phyloP scores from a whole-genome alignment of 2,329 filamentous ascomycete genomes.

The Golovinomyces cichoracearum region DNA sequence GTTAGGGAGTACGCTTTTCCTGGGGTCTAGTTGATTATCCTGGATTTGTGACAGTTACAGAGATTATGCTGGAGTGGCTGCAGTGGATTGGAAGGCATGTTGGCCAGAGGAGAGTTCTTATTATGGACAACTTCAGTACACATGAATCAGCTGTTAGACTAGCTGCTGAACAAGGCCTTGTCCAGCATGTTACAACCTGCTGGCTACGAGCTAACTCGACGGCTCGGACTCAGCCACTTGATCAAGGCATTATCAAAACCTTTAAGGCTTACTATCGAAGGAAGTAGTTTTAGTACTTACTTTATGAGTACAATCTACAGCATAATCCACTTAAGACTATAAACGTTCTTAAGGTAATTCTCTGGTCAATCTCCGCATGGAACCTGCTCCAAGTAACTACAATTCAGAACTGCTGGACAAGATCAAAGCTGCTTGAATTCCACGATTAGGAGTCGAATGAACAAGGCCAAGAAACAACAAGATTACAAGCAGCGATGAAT shows the following conservation, averaged over 20 bases:
- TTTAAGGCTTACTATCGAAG: not conserved
- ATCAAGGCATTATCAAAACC: slow-evolving; percentile 2
- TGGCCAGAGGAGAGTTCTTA: not conserved
- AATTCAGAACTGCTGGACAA: not conserved
- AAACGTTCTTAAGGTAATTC: not conserved
- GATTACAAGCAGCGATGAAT: not conserved
- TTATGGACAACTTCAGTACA: slow-evolving; percentile 1
- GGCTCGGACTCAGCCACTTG: slow-evolving; percentile 1
- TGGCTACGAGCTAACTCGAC: slow-evolving; percentile 2
- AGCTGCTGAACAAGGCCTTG: not conserved
- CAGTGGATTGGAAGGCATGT: not conserved
- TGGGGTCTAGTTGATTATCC: no score
- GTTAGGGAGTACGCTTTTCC: no score
- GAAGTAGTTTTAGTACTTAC: not conserved
- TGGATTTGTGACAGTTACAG: not conserved
- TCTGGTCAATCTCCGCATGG: not conserved
- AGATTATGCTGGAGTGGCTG: slow-evolving; percentile 2
- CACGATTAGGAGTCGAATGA: not conserved
- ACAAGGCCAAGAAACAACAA: not conserved
- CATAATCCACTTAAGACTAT: not conserved
- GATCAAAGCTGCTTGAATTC: not conserved
- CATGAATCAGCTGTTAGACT: not conserved
- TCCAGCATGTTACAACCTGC: slow-evolving; percentile 1
- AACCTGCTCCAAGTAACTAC: not conserved
- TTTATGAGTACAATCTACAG: not conserved